A percentile compares a stretch with the other conserved stretches of the same genome.
Conservation (phyloP, 768 basidiomycete genomes). For the Guyanaporus albipodus region DNA sequence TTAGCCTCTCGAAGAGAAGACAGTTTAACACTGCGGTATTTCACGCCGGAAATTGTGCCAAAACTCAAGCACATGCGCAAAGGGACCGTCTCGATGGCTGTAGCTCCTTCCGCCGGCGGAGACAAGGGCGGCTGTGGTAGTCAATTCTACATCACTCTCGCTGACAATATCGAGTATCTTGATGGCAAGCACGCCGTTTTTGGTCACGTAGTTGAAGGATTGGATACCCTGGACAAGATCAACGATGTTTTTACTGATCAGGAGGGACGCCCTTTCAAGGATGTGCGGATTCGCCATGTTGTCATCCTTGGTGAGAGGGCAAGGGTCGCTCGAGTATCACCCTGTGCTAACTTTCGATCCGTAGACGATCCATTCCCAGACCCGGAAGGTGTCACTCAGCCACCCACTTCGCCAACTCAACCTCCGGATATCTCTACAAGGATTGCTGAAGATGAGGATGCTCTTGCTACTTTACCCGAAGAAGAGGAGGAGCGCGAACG, state of each 20-base stretch:
- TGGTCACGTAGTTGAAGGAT: constrained; percentile 91
- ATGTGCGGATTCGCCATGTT: constrained; percentile 93
- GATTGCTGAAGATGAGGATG: constrained; percentile 94
- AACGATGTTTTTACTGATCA: constrained; percentile 90
- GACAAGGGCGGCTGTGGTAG: constrained; percentile 80
- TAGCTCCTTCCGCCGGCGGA: constrained; percentile 74
- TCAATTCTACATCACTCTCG: constrained; percentile 96
- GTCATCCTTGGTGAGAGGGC: constrained; percentile 72
- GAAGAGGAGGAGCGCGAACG: constrained; percentile 80
- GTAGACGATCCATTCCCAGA: constrained; percentile 95
- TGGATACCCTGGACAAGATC: constrained; percentile 87
- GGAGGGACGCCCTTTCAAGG: constrained; percentile 88
- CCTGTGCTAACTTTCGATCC: constrained; percentile 1
- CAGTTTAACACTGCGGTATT: constrained; percentile 62
- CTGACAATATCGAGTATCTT: constrained; percentile 88
- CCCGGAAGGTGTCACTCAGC: constrained; percentile 67
- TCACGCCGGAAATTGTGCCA: constrained; percentile 76
- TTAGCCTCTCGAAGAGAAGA: constrained; percentile 46
- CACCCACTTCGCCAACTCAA: constrained; percentile 71
- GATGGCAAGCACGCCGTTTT: constrained; percentile 95
- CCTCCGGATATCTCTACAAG: constrained; percentile 85
- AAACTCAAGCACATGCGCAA: constrained; percentile 77
- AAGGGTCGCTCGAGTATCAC: not conserved
- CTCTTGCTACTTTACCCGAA: constrained; percentile 73
- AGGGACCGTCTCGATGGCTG: constrained; percentile 97